Evolutionary conservation across 495 filamentous ascomycete species (phyloP), one percentile per base, ranked within the genome.

Genomic region (Gamarada debralockiae): DNA sequence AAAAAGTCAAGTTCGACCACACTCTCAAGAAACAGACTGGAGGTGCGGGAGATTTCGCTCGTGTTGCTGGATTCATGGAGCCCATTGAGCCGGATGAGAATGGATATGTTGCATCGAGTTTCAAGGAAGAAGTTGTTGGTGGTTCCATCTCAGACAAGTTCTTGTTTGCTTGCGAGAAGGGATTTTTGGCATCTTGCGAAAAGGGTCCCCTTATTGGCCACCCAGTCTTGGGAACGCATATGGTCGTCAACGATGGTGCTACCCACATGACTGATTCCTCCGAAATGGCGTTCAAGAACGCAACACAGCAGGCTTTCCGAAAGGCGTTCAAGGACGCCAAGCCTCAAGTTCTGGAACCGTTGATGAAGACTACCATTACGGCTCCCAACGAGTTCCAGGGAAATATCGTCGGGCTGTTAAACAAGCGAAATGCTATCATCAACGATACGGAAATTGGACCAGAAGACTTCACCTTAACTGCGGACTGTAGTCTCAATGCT

Each of bases 321-420:
- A 96, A 97, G 74, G 87, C 90, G 12, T 99, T 99, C 75, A 73
- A 74, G 42, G 79, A 84, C 7, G 90, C 83, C 8, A 75, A 81
- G 50, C 91, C 92, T 5, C 71, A 84, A 54, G 82, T 99, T 13
- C 81, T 99, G 9, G 95, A 99, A 70, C 95, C 95, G 20, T 70
- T 99, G 50, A 99, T 99, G 95, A 97, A 96, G 78, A 96, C 91
- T 9, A 86, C 89, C 42, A 88, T 99, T 58, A 95, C 89, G 22
- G 92, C 95, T 3, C 95, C 95, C 5, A 87, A 86, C 61, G 95
- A 97, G 75, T 99, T 99, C 79, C 95, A 99, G 74, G 95, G 95
- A 60, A 92, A 90, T 67, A 85, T 97, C 38, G 89, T 97, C 20
- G 90, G 89, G 52, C 69, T 99, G 36, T 73, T 99, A 75, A 99